These are phyloP conservation scores for Euphrasia confusa DNA, from an alignment of 257 asterid genomes.

Conservation along the genomic window DNA sequence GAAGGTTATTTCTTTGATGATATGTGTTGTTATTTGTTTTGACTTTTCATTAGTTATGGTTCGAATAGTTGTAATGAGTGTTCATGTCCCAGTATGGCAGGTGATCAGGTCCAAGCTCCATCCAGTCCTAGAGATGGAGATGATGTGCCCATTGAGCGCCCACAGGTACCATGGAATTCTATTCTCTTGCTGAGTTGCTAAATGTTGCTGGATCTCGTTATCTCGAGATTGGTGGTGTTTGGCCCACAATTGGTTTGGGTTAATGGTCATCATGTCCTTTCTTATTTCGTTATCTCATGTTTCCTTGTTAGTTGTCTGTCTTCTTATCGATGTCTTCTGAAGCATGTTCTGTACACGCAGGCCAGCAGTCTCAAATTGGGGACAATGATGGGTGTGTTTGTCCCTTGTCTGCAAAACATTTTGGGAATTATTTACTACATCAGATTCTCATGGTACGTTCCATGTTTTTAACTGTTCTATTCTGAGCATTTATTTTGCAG, in stretches of 20 bases:
- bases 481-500: constrained; percentile 11
- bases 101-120: constrained; percentile 82
- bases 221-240: constrained; percentile 17
- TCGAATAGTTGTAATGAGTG: constrained; percentile 27
- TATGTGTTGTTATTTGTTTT: constrained; percentile 2
- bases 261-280: constrained; percentile 13
- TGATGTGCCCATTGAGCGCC: constrained; percentile 57
- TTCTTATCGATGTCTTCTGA: constrained; percentile 26
- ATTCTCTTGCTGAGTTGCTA: constrained; percentile 19
- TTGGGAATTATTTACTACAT: constrained; percentile 95
- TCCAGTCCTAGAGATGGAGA: constrained; percentile 94
- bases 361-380: constrained; percentile 65
- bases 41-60: constrained; percentile 7
- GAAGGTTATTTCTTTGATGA: constrained; percentile 10
- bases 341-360: constrained; percentile 38
- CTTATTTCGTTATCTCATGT: background rate
- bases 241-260: constrained; percentile 11
- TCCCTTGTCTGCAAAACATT: constrained; percentile 95
- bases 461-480: constrained; percentile 15
- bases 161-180: constrained; percentile 50
- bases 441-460: constrained; percentile 82
- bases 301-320: background rate
- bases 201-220: constrained; percentile 12
- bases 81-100: constrained; percentile 74
- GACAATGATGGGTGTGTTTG: constrained; percentile 96